Conservation (phyloP, 306 rosid species). For the Cyclanthera cordifolia region DNA sequence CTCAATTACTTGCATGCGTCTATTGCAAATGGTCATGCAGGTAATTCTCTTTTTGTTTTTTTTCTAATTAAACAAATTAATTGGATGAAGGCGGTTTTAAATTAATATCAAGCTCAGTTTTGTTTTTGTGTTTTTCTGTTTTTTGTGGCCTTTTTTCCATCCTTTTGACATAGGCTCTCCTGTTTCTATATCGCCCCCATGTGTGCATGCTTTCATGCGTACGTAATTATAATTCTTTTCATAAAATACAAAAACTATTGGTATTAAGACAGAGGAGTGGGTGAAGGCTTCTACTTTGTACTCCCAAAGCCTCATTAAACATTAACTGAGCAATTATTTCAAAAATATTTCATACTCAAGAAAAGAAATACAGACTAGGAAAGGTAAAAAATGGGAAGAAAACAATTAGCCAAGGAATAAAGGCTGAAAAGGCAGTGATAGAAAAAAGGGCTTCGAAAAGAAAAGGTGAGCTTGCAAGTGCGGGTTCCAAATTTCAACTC, state of each 20-base stretch:
- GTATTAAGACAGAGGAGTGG: constrained; percentile 1
- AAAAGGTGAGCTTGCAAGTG: not conserved
- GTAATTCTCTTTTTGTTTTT: constrained; percentile 24
- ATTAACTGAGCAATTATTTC: not conserved
- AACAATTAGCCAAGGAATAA: not conserved
- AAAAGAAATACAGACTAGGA: not conserved
- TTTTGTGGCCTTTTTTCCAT: not conserved
- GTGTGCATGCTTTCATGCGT: not conserved
- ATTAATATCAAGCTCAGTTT: not conserved
- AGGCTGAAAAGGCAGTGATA: not conserved
- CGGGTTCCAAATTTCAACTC: not conserved
- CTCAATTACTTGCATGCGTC: constrained; percentile 81
- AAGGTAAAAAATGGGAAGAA: not conserved
- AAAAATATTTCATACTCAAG: not conserved
- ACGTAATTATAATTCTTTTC: not conserved
- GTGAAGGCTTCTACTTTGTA: not conserved
- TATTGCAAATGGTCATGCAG: constrained; percentile 97
- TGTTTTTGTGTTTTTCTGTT: not conserved
- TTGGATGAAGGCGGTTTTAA: not conserved
- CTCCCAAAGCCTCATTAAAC: not conserved
- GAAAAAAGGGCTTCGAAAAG: not conserved
- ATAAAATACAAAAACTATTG: not conserved
- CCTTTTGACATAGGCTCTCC: not conserved
- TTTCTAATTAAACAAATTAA: not conserved
- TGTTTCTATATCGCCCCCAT: not conserved